Conservation (phyloP, 2,329 filamentous ascomycete genomes). For the Venturia effusa region DNA sequence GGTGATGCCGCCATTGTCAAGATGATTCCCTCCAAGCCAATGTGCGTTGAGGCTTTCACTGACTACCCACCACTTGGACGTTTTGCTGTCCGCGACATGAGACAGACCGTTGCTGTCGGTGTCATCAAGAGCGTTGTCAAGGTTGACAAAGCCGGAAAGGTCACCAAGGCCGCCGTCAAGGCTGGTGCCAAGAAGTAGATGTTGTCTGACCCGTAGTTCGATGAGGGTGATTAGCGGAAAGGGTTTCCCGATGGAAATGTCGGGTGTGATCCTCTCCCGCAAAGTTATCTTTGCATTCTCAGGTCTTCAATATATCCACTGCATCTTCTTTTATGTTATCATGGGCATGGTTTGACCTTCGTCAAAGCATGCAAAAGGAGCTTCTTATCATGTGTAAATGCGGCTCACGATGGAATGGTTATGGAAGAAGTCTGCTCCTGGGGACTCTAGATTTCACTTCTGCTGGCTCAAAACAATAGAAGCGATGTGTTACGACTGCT, state of each 20-base stretch:
- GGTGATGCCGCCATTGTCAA: constrained; percentile 99
- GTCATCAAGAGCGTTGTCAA: constrained; percentile 85
- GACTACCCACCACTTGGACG: constrained; percentile 98
- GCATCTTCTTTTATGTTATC: background rate
- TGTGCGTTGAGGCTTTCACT: constrained; percentile 99
- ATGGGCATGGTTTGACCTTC: background rate
- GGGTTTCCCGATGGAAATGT: background rate
- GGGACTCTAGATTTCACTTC: constrained; percentile 7
- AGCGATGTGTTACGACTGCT: constrained; percentile 4
- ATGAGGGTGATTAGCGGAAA: constrained; percentile 1
- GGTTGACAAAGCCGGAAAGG: constrained; percentile 40
- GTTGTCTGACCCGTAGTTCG: background rate
- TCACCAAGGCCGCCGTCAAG: constrained; percentile 37
- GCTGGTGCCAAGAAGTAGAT: constrained; percentile 13
- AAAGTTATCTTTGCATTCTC: constrained; percentile 8
- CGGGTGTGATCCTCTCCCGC: background rate
- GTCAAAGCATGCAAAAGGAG: background rate
- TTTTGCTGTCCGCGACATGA: constrained; percentile 99
- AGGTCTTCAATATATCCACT: constrained; percentile 8
- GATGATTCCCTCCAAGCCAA: constrained; percentile 99
- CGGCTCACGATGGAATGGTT: constrained; percentile 4
- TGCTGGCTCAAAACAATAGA: constrained; percentile 7
- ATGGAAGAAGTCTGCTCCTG: constrained; percentile 6
- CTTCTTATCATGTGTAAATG: constrained; percentile 2
- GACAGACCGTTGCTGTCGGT: constrained; percentile 73